phyloP scores from a whole-genome alignment of 2,329 filamentous ascomycete species.

The Stachybotrys elegans region DNA sequence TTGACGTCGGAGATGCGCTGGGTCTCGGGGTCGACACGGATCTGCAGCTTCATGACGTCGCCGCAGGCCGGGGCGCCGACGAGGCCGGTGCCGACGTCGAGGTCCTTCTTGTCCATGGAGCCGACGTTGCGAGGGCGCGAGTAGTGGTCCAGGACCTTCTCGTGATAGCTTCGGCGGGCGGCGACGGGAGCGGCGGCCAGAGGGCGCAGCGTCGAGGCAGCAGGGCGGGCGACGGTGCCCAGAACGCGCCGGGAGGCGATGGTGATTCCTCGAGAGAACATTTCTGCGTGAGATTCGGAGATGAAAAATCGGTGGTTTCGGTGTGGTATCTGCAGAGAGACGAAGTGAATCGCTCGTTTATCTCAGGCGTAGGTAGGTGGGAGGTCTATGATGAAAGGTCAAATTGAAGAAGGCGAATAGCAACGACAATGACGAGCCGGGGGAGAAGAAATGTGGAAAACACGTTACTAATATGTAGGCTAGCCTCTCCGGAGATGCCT shows the following conservation, averaged over 20 bases:
- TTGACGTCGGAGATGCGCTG: conserved; percentile 91
- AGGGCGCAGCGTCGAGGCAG: conserved; percentile 32
- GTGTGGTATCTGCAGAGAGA: neutral
- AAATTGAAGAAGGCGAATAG: neutral
- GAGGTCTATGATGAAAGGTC: neutral
- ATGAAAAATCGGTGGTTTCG: neutral
- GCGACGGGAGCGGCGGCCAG: conserved; percentile 33
- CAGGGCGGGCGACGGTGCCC: conserved; percentile 14
- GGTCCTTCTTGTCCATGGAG: conserved; percentile 65
- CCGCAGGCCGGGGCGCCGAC: conserved; percentile 86
- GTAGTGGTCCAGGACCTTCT: conserved; percentile 49
- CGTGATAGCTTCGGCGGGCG: conserved; percentile 44
- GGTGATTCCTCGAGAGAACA: conserved; percentile 43
- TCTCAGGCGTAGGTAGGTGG: neutral
- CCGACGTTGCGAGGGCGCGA: conserved; percentile 51
- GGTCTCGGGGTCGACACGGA: conserved; percentile 81
- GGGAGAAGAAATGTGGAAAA: too few species aligned
- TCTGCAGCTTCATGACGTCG: conserved; percentile 79
- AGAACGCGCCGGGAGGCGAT: conserved; percentile 35
- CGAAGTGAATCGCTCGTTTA: neutral
- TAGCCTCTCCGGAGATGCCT: too few species aligned
- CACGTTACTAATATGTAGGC: too few species aligned
- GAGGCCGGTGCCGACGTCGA: conserved; percentile 83
- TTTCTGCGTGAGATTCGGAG: conserved; percentile 19
- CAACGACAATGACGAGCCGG: neutral